Base-by-base conservation (phyloP, 2,329 filamentous ascomycete species). In the Ciborinia camelliae region DNA sequence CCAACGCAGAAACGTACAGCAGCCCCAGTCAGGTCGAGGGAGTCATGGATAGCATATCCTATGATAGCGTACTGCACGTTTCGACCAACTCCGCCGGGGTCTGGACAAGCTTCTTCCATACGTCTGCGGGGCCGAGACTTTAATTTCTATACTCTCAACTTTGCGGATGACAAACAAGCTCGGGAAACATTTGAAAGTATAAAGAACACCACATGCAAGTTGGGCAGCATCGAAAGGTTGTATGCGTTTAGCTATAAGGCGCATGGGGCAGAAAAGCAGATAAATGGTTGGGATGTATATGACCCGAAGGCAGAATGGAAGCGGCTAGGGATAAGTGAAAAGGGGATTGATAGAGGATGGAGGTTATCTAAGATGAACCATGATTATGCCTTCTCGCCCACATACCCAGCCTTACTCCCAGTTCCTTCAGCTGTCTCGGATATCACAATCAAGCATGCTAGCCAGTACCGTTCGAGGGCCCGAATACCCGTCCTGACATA, bases 391-490 rank as follows among this genome's bases (percentile, higher is more conserved):
- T 98, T 97, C 74, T 97, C 93, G 60, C 89, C 92, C 32, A 98
- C 95, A 3, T 99, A 99, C 75, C 95, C 95, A 15, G 86, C 88
- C 4, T 75, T 96, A 54, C 82, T 99, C 30, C 89, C 89, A 14
- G 93, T 99, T 23, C 95, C 95, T 28, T 87, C 89, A 30, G 86
- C 85, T 65, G 96, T 99, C 70, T 98, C 94, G n/a, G 95, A 99
- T 77, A 97, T 95, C 73, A 92, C 94, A 55, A 84, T 99, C 58
- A 97, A 97, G 74, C 96, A 99, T 75, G 95, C 93, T 32, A 90
- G 88, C 66, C 86, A 88, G 68, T 98, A 96, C 77, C 90, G 95
- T 60, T 98, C 95, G 0, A 86, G 93, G 66, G 87, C 89, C 68
- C 88, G 95, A 66, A 93, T 99, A 76, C 95, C 95, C 1, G 90